A percentile compares a stretch with the other conserved stretches of the same genome.
Conservation (phyloP, 192 early-diverging fungal genomes). For the Coemansia sp. region DNA sequence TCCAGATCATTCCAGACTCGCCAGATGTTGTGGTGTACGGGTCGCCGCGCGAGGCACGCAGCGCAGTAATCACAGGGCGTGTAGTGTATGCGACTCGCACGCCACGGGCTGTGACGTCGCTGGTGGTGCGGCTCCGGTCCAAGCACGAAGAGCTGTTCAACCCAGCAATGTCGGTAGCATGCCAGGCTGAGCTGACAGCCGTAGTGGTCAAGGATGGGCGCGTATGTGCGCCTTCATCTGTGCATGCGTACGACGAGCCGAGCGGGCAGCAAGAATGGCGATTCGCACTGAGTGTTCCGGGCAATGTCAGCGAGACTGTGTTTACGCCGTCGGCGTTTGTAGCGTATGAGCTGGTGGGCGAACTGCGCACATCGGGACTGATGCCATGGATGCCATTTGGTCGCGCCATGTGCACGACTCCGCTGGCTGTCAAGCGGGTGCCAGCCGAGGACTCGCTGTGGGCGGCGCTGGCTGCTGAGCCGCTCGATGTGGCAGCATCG, state of each 20-base stretch:
- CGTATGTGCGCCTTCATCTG: conserved; percentile 9
- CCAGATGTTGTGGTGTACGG: conserved; percentile 39
- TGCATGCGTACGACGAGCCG: conserved; percentile 5
- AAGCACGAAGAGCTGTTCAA: conserved; percentile 44
- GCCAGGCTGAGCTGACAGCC: conserved; percentile 26
- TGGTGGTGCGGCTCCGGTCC: conserved; percentile 36
- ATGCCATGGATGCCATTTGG: conserved; percentile 20
- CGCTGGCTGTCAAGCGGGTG: conserved; percentile 38
- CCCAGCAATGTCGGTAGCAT: conserved; percentile 36
- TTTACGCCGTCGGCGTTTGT: conserved; percentile 38
- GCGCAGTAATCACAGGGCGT: conserved; percentile 32
- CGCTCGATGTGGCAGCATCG: conserved; percentile 28
- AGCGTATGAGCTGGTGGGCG: conserved; percentile 40
- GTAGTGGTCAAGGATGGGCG: conserved; percentile 30
- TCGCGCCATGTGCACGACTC: conserved; percentile 13
- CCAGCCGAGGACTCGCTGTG: conserved; percentile 38
- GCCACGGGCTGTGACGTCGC: conserved; percentile 27
- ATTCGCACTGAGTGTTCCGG: conserved; percentile 43
- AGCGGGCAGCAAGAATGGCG: conserved; percentile 37
- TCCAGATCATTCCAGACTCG: conserved; percentile 38
- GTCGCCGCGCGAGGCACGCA: conserved; percentile 34
- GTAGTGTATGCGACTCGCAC: conserved; percentile 20
- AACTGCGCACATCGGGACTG: conserved; percentile 24
- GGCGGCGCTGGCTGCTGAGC: conserved; percentile 29
- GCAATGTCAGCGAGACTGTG: conserved; percentile 40